Evolutionary conservation across 2,329 filamentous ascomycete genomes (phyloP).

Genomic region (Neonectria neomacrospora): DNA sequence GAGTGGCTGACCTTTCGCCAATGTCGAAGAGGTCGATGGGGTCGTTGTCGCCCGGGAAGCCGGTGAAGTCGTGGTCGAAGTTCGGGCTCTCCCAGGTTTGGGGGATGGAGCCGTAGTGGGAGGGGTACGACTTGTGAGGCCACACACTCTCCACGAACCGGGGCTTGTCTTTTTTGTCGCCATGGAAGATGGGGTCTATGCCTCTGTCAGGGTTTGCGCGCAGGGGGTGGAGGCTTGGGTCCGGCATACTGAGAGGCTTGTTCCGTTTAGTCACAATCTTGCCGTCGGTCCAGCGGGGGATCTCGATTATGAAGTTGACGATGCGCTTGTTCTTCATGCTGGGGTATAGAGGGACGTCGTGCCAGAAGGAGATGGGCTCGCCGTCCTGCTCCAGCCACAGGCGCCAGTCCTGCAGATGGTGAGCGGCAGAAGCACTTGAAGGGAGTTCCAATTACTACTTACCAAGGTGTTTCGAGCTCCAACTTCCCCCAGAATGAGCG

Average conservation of each 20-base stretch:
- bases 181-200: constrained; percentile 55
- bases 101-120: constrained; percentile 56
- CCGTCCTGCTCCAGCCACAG: constrained; percentile 54
- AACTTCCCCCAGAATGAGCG: constrained; percentile 49
- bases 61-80: constrained; percentile 52
- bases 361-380: constrained; percentile 55
- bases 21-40: constrained; percentile 56
- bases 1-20: constrained; percentile 36
- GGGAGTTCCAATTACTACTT: background rate
- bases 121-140: constrained; percentile 57
- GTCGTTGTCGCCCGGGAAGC: constrained; percentile 54
- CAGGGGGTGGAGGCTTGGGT: background rate
- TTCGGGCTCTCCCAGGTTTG: constrained; percentile 59
- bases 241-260: constrained; percentile 52
- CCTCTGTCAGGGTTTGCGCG: constrained; percentile 11
- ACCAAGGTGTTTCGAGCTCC: constrained; percentile 54
- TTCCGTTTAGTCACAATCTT: constrained; percentile 54
- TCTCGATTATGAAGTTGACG: constrained; percentile 55
- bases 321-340: constrained; percentile 48
- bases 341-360: constrained; percentile 55
- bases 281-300: constrained; percentile 55
- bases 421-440: background rate
- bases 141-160: constrained; percentile 56
- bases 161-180: constrained; percentile 50
- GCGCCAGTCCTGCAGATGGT: constrained; percentile 51